A percentile compares a stretch with the other conserved stretches of the same genome.
Conservation (phyloP, 2,329 filamentous ascomycete genomes). For the Trichoderma lentiforme region DNA sequence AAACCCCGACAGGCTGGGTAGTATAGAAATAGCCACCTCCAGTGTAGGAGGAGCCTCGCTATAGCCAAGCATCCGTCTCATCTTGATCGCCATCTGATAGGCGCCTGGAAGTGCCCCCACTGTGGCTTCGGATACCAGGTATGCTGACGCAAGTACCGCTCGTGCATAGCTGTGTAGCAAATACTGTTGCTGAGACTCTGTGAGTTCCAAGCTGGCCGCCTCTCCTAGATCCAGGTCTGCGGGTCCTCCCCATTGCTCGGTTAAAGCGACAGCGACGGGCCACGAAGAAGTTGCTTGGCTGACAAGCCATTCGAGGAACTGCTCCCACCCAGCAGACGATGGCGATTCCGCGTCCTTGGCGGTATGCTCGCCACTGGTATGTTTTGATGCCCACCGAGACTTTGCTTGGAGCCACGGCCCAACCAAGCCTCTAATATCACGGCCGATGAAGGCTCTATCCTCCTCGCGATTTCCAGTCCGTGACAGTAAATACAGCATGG, state of each 20-base stretch:
- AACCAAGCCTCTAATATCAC: slow-evolving; percentile 65
- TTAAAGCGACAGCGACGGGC: slow-evolving; percentile 56
- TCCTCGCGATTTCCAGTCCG: slow-evolving; percentile 47
- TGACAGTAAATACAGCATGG: slow-evolving; percentile 59
- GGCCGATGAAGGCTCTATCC: slow-evolving; percentile 45
- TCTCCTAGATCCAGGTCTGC: slow-evolving; percentile 66
- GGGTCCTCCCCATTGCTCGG: slow-evolving; percentile 72
- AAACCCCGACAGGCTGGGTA: slow-evolving; percentile 35
- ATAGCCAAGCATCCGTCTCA: slow-evolving; percentile 55
- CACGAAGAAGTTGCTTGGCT: slow-evolving; percentile 58
- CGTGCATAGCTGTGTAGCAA: slow-evolving; percentile 65
- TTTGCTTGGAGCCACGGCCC: slow-evolving; percentile 72
- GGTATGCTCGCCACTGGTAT: slow-evolving; percentile 7
- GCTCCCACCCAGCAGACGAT: slow-evolving; percentile 64
- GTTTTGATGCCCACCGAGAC: slow-evolving; percentile 47
- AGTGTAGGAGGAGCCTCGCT: slow-evolving; percentile 31
- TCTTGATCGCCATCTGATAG: slow-evolving; percentile 57
- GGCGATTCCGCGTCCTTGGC: slow-evolving; percentile 25
- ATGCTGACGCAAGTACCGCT: slow-evolving; percentile 64
- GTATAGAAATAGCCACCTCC: background rate
- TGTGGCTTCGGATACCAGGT: slow-evolving; percentile 60
- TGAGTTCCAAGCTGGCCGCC: slow-evolving; percentile 54
- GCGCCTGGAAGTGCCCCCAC: slow-evolving; percentile 57
- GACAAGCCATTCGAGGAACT: slow-evolving; percentile 65
- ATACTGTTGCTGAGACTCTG: slow-evolving; percentile 56